Evolutionary conservation across 257 asterid species (phyloP).

Genomic region (Solanum medicagineum): DNA sequence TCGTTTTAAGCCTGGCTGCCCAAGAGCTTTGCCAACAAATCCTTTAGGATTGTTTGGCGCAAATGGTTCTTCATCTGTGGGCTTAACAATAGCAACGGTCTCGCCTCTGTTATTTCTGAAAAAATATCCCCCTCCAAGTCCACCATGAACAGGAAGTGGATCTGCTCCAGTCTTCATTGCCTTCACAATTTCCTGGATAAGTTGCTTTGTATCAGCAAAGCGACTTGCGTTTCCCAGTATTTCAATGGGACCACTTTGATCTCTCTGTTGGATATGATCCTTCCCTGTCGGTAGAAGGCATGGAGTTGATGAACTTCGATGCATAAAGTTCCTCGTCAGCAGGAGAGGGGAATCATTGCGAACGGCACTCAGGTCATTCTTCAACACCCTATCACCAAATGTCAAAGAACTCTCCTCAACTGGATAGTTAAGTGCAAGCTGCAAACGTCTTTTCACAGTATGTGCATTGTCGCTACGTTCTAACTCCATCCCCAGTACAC

Average conservation of each 20-base stretch:
- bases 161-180: slow-evolving; percentile 75
- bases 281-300: slow-evolving; percentile 86
- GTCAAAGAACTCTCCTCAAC: slow-evolving; percentile 86
- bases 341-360: slow-evolving; percentile 78
- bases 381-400: slow-evolving; percentile 73
- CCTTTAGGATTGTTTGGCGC: slow-evolving; percentile 98
- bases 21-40: slow-evolving; percentile 89
- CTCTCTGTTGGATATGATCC: slow-evolving; percentile 56
- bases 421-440: slow-evolving; percentile 70
- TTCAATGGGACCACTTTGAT: slow-evolving; percentile 79
- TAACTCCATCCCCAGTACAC: slow-evolving; percentile 90
- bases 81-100: slow-evolving; percentile 91
- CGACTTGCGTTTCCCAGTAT: slow-evolving; percentile 48
- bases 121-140: slow-evolving; percentile 95
- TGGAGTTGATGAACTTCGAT: slow-evolving; percentile 93
- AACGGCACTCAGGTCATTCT: slow-evolving; percentile 77
- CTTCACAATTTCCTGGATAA: slow-evolving; percentile 71
- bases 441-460: slow-evolving; percentile 88
- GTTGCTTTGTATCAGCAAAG: slow-evolving; percentile 46
- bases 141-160: slow-evolving; percentile 69
- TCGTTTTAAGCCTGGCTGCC: slow-evolving; percentile 86
- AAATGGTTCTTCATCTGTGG: slow-evolving; percentile 94
- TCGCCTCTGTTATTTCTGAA: slow-evolving; percentile 74
- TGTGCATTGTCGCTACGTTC: slow-evolving; percentile 80
- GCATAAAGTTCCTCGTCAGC: slow-evolving; percentile 65